A percentile compares a stretch with the other conserved stretches of the same genome.
phyloP scores from a whole-genome alignment of 2,329 filamentous ascomycete species.

The Colletotrichum limetticola region DNA sequence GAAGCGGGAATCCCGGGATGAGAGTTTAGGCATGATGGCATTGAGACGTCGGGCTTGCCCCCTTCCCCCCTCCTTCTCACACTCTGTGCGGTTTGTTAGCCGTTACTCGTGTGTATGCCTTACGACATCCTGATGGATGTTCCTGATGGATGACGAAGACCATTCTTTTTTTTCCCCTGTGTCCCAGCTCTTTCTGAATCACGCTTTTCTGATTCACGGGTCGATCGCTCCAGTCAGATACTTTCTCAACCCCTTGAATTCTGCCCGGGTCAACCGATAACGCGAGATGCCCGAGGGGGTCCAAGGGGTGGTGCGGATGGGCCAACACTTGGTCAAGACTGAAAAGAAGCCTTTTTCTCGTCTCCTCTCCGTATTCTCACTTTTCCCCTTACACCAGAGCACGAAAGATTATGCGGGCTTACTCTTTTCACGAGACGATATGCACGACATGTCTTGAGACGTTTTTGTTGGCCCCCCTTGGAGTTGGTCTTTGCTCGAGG shows the following conservation, averaged over 20 bases:
- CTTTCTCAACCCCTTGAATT: neutral
- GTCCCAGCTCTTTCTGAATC: neutral
- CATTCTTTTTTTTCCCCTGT: neutral
- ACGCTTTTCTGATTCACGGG: neutral
- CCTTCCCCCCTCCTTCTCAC: neutral
- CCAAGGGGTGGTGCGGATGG: neutral
- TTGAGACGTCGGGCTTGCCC: neutral
- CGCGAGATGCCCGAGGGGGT: neutral
- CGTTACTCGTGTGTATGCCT: neutral
- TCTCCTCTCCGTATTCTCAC: neutral
- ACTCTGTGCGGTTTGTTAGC: neutral
- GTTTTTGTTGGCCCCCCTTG: neutral
- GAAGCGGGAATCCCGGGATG: neutral
- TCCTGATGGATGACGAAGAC: neutral
- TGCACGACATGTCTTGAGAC: neutral
- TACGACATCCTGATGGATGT: neutral
- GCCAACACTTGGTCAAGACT: neutral
- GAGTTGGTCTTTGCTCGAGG: neutral
- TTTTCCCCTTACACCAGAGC: too few species aligned
- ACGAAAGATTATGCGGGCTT: neutral
- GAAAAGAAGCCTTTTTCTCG: neutral
- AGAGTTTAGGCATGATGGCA: neutral
- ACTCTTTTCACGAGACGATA: neutral
- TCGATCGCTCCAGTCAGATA: neutral
- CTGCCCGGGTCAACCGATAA: neutral